Conservation (phyloP, 192 early-diverging fungal species). For the Funneliformis geosporum region DNA sequence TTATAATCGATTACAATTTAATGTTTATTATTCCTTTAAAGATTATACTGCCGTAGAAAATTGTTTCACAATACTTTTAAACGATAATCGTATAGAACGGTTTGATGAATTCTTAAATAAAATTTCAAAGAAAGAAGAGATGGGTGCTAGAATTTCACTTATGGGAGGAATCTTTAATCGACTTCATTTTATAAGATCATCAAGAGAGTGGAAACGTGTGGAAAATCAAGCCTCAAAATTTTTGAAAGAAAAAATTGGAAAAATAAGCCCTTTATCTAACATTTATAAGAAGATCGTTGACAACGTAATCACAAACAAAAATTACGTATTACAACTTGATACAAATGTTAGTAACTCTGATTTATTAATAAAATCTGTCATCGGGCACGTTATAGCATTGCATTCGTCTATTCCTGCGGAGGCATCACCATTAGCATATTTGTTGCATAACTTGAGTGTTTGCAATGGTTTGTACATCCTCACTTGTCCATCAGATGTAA, state of each 20-base stretch:
- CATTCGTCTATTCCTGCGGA: conserved; percentile 9
- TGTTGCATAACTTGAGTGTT: neutral
- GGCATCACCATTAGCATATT: conserved; percentile 9
- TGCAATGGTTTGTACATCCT: neutral
- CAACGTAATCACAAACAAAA: neutral
- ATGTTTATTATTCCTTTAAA: conserved; percentile 6
- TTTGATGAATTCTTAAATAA: neutral
- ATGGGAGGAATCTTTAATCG: neutral
- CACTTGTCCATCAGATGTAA: conserved; percentile 20
- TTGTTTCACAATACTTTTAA: neutral
- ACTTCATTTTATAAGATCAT: conserved; percentile 11
- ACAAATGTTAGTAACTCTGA: neutral
- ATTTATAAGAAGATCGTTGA: neutral
- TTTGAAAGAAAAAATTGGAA: neutral
- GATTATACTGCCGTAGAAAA: conserved; percentile 11
- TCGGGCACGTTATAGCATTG: conserved; percentile 13
- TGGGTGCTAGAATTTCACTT: neutral
- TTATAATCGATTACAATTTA: conserved; percentile 21
- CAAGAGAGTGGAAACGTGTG: conserved; percentile 11
- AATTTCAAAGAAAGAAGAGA: neutral
- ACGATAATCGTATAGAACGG: neutral
- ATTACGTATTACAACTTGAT: neutral
- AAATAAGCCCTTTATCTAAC: neutral
- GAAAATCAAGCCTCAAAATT: neutral
- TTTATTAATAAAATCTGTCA: conserved; percentile 29